phyloP scores from a whole-genome alignment of 164 flowering plant genomes.

The Tinospora cordifolia region DNA sequence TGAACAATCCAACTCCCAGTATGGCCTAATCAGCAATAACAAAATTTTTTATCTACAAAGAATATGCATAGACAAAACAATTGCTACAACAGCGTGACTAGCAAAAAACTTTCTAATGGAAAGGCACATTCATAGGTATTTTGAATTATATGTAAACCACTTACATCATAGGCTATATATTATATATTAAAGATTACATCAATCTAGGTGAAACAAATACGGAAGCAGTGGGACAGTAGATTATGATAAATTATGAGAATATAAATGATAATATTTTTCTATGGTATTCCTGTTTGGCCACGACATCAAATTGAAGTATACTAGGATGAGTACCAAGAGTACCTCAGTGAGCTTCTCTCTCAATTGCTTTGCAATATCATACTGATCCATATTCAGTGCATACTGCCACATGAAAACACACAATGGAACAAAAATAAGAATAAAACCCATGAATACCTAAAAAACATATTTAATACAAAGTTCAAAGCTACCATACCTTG shows the following conservation, averaged over 20 bases:
- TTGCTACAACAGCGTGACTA: no score
- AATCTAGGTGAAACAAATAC: neutral
- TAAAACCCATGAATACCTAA: neutral
- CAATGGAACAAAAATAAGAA: constrained; percentile 1
- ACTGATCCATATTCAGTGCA: constrained; percentile 85
- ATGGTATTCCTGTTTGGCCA: neutral
- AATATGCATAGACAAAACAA: no score
- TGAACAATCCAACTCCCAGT: no score
- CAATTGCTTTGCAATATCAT: constrained; percentile 75
- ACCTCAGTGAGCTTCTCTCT: constrained; percentile 89
- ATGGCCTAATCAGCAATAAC: no score
- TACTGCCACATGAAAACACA: constrained; percentile 39
- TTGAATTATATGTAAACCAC: neutral
- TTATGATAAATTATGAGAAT: neutral
- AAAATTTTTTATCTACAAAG: no score
- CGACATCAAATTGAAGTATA: neutral
- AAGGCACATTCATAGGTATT: neutral
- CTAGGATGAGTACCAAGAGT: constrained; percentile 4
- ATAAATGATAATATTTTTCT: neutral
- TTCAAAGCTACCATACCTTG: neutral
- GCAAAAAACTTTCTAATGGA: neutral
- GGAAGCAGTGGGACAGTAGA: neutral
- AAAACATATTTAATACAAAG: neutral
- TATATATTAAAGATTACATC: neutral
- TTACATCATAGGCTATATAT: neutral